These are phyloP conservation scores for Inga leiocalycina DNA, from an alignment of 306 rosid species.

Conservation along the genomic window DNA sequence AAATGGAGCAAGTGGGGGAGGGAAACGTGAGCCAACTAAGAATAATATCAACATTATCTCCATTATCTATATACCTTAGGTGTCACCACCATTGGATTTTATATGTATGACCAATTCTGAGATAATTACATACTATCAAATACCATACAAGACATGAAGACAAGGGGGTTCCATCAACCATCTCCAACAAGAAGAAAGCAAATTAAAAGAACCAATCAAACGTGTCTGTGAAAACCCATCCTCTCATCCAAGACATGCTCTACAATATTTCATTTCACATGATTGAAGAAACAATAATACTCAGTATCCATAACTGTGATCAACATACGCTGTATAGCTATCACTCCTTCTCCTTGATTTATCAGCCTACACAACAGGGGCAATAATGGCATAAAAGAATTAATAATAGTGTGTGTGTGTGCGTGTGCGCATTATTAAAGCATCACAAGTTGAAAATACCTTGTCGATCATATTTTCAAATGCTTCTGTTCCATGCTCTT, in stretches of 20 bases:
- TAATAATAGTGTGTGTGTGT: conserved; percentile 6
- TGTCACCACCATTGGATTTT: conserved; percentile 23
- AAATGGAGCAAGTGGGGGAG: not conserved
- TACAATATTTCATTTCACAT: conserved; percentile 23
- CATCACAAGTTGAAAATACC: conserved; percentile 51
- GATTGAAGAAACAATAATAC: not conserved
- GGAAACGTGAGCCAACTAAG: not conserved
- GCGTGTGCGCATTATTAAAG: not conserved
- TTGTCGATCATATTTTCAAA: conserved; percentile 73
- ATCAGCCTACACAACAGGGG: conserved; percentile 64
- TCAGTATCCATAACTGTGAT: conserved; percentile 34
- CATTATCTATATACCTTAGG: not conserved
- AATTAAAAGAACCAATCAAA: conserved; percentile 20
- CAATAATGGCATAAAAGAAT: not conserved
- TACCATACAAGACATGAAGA: not conserved
- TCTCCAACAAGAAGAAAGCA: not conserved
- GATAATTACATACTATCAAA: conserved; percentile 32
- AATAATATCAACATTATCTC: not conserved
- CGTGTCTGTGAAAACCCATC: conserved; percentile 33
- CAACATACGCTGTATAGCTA: conserved; percentile 38
- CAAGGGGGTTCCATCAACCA: not conserved
- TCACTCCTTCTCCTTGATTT: conserved; percentile 51
- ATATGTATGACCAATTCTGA: conserved; percentile 26
- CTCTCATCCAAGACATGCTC: conserved; percentile 18
- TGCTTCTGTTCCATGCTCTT: conserved; percentile 69